Evolutionary conservation across 495 filamentous ascomycete genomes (phyloP), one percentile per base, ranked within the genome.

Genomic region (Hypomontagnella submonticulosa): DNA sequence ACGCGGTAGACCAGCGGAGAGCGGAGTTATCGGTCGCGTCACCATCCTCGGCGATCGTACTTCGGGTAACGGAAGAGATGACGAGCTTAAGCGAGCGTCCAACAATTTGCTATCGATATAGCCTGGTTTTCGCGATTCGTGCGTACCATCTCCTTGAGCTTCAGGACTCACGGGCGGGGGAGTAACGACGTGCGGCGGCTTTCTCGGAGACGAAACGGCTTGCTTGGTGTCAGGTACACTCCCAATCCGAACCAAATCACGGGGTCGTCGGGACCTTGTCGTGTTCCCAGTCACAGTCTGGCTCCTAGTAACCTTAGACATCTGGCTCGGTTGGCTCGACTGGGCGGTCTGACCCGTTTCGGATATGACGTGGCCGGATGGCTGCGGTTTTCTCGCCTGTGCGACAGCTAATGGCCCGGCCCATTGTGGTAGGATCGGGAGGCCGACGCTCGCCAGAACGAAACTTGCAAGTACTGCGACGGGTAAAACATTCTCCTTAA

Each of bases 341-440:
- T 75, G 72, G 69, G 70, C 74, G 73, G 71, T 61, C 69, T 74
- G 74, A 80, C 61, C 76, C 56, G 80, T 73, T 46, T 90, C 84
- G 30, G 83, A 78, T 55, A 88, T 83, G 15, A 77, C 77, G 61
- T 87, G 82, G 55, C 81, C 79, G 16, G 74, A 70, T 1, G 84
- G 81, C 57, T 86, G 81, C 18, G 88, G 87, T 71, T 87, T 89
- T 37, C 89, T 79, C 16, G 89, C 88, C 72, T 92, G 89, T 10
- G 89, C 88, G 65, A 92, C 82, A 36, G 90, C 89, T 18, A 92
- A 78, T 0, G 89, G 90, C 2, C 89, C 90, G 12, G 87, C 88
- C 82, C 81, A 85, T 66, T 80, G 78, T n/a, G 85, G 77, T 18
- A 87, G 61, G 42, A 77, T 66, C 41, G 85, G 79, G 19, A 82